phyloP scores from a whole-genome alignment of 345 rosid species.

The Gossypium anomalum region DNA sequence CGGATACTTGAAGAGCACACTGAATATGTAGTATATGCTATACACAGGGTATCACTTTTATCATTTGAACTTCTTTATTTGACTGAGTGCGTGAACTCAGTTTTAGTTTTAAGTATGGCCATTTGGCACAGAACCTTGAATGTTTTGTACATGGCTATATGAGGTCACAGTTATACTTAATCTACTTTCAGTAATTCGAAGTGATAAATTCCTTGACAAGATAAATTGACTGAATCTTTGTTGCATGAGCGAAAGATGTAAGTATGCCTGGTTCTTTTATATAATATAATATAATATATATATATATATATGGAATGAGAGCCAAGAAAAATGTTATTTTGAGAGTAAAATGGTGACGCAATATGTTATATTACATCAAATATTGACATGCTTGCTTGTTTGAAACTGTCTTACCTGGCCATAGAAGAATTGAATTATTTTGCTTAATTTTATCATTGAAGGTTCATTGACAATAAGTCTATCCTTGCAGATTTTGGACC shows the following conservation, averaged over 20 bases:
- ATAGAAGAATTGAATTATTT: background rate
- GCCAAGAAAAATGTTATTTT: background rate
- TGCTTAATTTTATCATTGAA: background rate
- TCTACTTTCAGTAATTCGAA: background rate
- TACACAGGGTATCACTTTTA: slow-evolving; percentile 67
- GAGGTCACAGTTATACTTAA: background rate
- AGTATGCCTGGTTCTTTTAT: background rate
- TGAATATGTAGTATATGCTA: slow-evolving; percentile 96
- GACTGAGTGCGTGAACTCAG: background rate
- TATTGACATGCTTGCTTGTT: background rate
- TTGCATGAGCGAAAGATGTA: background rate
- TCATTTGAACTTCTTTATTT: slow-evolving; percentile 23
- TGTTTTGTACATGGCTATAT: background rate
- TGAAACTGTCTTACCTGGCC: background rate
- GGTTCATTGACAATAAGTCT: background rate
- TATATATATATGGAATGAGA: background rate
- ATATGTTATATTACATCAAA: background rate
- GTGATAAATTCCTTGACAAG: background rate
- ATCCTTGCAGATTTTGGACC: slow-evolving; percentile 77
- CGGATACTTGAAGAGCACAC: slow-evolving; percentile 93
- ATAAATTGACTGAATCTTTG: background rate
- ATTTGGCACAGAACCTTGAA: background rate
- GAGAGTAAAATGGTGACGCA: background rate
- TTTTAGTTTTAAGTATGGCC: background rate
- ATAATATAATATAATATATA: background rate